Percentiles rank a stretch among this genome's conserved stretches.
Evolutionary conservation across 169 alveolate genomes (phyloP).

Genomic region (Plasmodium billcollinsi): DNA sequence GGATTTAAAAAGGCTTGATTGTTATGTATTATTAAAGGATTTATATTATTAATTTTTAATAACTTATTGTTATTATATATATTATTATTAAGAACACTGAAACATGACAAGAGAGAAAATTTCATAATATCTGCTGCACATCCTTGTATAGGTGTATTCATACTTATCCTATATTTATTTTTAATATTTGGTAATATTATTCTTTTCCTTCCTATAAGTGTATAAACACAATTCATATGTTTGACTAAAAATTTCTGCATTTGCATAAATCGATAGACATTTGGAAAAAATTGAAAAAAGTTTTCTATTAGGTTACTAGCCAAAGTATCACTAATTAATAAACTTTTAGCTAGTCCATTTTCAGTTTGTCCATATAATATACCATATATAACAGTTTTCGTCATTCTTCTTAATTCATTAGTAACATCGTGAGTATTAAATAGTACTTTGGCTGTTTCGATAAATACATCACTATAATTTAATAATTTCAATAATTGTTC

Average conservation of each 20-base stretch:
- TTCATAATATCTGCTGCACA: constrained; percentile 85
- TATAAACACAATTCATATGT: constrained; percentile 72
- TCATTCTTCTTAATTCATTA: constrained; percentile 77
- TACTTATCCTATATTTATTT: constrained; percentile 79
- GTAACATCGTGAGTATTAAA: constrained; percentile 79
- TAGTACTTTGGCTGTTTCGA: constrained; percentile 78
- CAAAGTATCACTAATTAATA: constrained; percentile 69
- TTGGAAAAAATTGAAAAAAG: constrained; percentile 77
- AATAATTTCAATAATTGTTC: constrained; percentile 50
- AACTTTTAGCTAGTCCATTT: constrained; percentile 79
- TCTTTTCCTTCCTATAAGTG: constrained; percentile 82
- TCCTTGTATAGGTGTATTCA: constrained; percentile 86
- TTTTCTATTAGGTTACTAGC: constrained; percentile 77
- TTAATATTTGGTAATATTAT: constrained; percentile 32
- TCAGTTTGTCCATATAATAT: constrained; percentile 83
- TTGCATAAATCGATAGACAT: constrained; percentile 77
- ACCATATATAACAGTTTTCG: constrained; percentile 84
- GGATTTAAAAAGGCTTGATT: constrained; percentile 22
- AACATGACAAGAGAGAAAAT: constrained; percentile 73
- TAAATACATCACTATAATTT: constrained; percentile 64
- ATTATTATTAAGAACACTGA: background rate
- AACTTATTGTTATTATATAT: background rate
- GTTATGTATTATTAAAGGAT: background rate
- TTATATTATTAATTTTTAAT: constrained; percentile 36
- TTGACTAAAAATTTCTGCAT: constrained; percentile 75